A percentile compares a stretch with the other conserved stretches of the same genome.
phyloP scores from a whole-genome alignment of 73 alveolate species.

The Diophrys appendiculata region DNA sequence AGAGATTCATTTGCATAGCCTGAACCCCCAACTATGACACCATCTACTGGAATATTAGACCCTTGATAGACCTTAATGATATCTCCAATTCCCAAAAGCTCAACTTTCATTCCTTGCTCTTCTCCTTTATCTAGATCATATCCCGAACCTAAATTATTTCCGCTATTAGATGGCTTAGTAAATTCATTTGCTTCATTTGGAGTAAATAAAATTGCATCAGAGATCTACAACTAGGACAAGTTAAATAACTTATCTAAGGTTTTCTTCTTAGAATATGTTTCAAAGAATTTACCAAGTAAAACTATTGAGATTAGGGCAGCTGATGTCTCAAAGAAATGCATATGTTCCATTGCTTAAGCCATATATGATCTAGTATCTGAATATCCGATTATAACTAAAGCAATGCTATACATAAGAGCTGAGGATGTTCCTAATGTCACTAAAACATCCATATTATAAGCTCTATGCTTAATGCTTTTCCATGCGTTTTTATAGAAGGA shows the following conservation, averaged over 20 bases:
- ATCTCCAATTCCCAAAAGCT: constrained; percentile 76
- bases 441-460: constrained; percentile 73
- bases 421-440: constrained; percentile 64
- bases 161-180: background rate
- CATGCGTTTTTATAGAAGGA: constrained; percentile 39
- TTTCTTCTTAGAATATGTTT: constrained; percentile 71
- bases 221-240: constrained; percentile 57
- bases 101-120: constrained; percentile 56
- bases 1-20: constrained; percentile 77
- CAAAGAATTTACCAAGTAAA: constrained; percentile 79
- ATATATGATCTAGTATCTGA: background rate
- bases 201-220: constrained; percentile 58
- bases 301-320: constrained; percentile 71
- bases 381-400: constrained; percentile 15
- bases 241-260: constrained; percentile 69
- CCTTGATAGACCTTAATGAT: constrained; percentile 80
- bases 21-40: constrained; percentile 73
- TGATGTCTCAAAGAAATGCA: constrained; percentile 82
- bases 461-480: constrained; percentile 29
- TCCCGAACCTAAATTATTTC: background rate
- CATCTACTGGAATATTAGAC: constrained; percentile 84
- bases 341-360: constrained; percentile 40
- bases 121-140: constrained; percentile 38
- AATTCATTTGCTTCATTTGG: constrained; percentile 44
- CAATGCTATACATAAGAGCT: constrained; percentile 52